Evolutionary conservation across 805 yeast species (phyloP).

Genomic region (Metschnikowia arizonensis): DNA sequence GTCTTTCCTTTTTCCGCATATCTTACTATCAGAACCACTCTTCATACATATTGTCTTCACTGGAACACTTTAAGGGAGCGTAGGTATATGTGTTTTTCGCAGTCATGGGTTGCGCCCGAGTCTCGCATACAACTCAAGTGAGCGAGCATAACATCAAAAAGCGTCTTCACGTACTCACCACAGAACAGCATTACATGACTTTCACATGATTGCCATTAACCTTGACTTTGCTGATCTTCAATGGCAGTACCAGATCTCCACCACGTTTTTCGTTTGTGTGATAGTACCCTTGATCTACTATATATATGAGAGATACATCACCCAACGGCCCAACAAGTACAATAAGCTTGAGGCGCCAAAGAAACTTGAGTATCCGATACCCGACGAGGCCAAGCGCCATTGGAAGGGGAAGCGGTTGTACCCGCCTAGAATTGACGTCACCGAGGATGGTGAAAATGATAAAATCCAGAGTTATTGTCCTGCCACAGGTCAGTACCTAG

Average conservation of each 20-base stretch:
- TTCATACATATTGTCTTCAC: not conserved
- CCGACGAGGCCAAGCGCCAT: slow-evolving; percentile 77
- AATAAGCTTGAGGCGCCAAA: slow-evolving; percentile 41
- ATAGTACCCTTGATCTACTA: slow-evolving; percentile 35
- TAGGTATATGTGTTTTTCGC: not conserved
- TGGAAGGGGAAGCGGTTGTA: slow-evolving; percentile 86
- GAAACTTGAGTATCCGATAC: slow-evolving; percentile 54
- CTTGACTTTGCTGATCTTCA: slow-evolving; percentile 37
- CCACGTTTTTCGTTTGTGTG: slow-evolving; percentile 40
- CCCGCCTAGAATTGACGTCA: slow-evolving; percentile 51
- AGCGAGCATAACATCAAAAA: not conserved
- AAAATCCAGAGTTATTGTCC: slow-evolving; percentile 87
- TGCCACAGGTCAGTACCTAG: slow-evolving; percentile 89
- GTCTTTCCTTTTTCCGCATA: too few relatives aligned
- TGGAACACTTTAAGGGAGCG: too few relatives aligned
- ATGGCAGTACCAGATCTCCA: slow-evolving; percentile 44
- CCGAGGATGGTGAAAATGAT: slow-evolving; percentile 57
- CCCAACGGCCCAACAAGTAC: slow-evolving; percentile 37
- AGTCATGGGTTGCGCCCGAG: slow-evolving; percentile 2
- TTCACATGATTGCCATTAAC: slow-evolving; percentile 40
- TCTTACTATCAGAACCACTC: not conserved
- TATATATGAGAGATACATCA: slow-evolving; percentile 33
- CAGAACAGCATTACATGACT: not conserved
- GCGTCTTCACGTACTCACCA: not conserved
- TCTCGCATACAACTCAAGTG: not conserved